phyloP scores from a whole-genome alignment of 441 rosid genomes.

The Iberis amara region DNA sequence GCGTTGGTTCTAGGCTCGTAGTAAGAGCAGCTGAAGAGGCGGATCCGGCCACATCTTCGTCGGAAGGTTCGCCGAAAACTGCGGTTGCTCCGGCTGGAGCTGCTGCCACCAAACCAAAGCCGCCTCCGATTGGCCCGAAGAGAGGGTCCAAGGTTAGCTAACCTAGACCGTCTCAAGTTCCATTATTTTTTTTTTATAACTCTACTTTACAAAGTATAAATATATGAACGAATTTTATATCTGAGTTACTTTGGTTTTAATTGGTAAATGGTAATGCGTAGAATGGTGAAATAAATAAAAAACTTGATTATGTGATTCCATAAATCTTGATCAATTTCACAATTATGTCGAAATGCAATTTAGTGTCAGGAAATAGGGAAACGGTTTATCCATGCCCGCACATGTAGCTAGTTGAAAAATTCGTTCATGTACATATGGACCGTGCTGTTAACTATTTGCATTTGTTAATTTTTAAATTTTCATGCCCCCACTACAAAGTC shows the following conservation, averaged over 20 bases:
- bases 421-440: no score
- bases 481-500: no score
- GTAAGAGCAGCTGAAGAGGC: slow-evolving; percentile 57
- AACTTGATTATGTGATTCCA: neutral
- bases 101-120: slow-evolving; percentile 61
- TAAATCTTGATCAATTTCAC: neutral
- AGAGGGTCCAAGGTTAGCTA: slow-evolving; percentile 78
- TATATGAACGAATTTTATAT: neutral
- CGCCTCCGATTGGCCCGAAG: slow-evolving; percentile 79
- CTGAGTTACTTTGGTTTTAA: neutral
- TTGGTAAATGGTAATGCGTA: neutral
- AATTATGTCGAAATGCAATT: no score
- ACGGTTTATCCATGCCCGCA: no score
- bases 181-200: no score
- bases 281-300: slow-evolving; percentile 2
- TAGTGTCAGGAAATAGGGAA: no score
- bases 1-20: slow-evolving; percentile 47
- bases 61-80: slow-evolving; percentile 29
- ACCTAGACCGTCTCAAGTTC: neutral
- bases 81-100: slow-evolving; percentile 39
- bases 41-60: slow-evolving; percentile 32
- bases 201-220: no score
- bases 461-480: no score
- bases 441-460: no score
- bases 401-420: no score